Conservation (phyloP, 441 rosid genomes). For the Adansonia grandidieri region DNA sequence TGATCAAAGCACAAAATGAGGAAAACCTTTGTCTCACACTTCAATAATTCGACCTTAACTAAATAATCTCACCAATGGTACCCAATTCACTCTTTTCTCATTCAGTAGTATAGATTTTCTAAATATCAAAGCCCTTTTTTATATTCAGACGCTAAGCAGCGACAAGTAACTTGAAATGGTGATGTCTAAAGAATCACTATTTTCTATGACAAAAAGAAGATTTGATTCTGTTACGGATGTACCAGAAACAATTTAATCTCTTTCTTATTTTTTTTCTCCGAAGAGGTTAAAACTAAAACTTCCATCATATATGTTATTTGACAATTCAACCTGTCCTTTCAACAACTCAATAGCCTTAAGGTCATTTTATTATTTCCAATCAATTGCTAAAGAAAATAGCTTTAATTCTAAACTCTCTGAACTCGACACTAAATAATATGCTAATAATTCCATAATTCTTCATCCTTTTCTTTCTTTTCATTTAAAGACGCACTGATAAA, state of each 20-base stretch:
- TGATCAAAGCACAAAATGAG: background rate
- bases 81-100: background rate
- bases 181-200: constrained; percentile 1
- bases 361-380: background rate
- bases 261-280: background rate
- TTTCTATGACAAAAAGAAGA: background rate
- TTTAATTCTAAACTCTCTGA: background rate
- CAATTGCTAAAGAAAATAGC: background rate
- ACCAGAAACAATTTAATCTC: background rate
- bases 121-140: background rate
- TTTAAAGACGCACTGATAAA: background rate
- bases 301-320: background rate
- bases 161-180: background rate
- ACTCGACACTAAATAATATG: background rate
- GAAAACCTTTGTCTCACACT: background rate
- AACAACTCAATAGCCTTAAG: background rate
- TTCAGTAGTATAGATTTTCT: background rate
- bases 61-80: background rate
- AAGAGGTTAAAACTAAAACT: constrained; percentile 1
- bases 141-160: background rate
- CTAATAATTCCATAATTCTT: background rate
- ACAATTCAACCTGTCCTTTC: background rate
- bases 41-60: background rate
- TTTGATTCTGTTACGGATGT: background rate
- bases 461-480: background rate